Evolutionary conservation across 2,329 filamentous ascomycete genomes (phyloP), one percentile per base, ranked within the genome.

Genomic region (Aspergillus awamori): DNA sequence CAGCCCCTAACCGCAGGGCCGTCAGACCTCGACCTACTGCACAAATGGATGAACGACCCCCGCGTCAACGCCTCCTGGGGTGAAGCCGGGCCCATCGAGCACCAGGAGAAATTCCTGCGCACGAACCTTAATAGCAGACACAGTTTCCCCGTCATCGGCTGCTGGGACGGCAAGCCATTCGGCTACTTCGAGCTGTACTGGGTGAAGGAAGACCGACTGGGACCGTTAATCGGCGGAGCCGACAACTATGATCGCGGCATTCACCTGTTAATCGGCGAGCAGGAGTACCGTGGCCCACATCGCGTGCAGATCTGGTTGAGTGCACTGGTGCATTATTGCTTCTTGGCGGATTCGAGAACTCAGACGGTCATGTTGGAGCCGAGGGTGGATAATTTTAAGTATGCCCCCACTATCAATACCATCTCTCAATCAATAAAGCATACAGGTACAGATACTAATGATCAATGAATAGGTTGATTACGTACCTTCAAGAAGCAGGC

Each of bases 141-240:
- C 76, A 92, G 89, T 8, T 97, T 98, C 76, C 95, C 95, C 0
- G 92, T 89, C 0, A 94, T 98, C 63, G 95, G 91, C 0, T 89
- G 93, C 73, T 99, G 94, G 91, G 92, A 98, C 69, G 93, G 92
- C 10, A 89, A 94, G 62, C 94, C 94, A 0, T 99, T 98, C 78
- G 95, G 93, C 0, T 99, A 96, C 74, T 97, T 99, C 73, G 95
- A 99, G 80, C 85, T 99, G 36, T 99, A 99, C 79, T 99, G 95
- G 94, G 92, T 95, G 3, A 97, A 96, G 71, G 95, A 99, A 74
- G 95, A 98, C 71, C 80, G 82, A 0, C 75, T 99, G 0, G 92
- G 91, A 0, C 84, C 83, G 52, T 83, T 92, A 65, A 77, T 96
- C 4, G 87, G 74, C 0, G 83, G 83, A 0, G 86, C 88, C 0